Evolutionary conservation across 2,329 filamentous ascomycete genomes (phyloP), one percentile per base, ranked within the genome.

Genomic region (Thielaviopsis cerberus): DNA sequence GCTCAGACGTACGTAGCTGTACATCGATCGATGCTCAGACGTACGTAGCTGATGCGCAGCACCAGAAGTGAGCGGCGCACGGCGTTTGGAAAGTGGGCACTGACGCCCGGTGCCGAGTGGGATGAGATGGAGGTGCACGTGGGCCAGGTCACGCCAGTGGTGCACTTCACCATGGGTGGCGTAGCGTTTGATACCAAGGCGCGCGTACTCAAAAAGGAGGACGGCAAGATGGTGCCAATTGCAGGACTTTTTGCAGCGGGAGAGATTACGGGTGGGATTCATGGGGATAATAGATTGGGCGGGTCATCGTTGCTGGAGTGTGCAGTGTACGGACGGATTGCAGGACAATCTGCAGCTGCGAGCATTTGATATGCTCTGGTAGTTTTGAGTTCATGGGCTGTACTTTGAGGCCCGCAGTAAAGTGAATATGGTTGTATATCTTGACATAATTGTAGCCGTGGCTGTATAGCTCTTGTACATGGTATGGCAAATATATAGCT

Each of bases 121-220:
- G 67, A 71, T 0, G 76, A 81, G 0, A 72, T 76, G 3, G 72
- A 78, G 26, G 70, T 83, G 0, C 81, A 78, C 60, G 66, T 82
- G 0, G 81, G 80, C 0, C 72, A 66, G 1, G 78, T 84, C 1
- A 84, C 81, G 4, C 81, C 81, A 0, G 78, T 83, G 0, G 73
- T 79, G 1, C 81, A 84, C 64, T 84, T 83, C 63, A 83, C 81
- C 1, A 84, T 84, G 81, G 81, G 81, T 4, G 81, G 81, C 0
- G 80, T 76, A 0, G 70, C 76, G 1, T 79, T 83, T 62, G 76
- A 80, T 62, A 69, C 75, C 6, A 69, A 73, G 51, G 72, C 74
- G 0, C 73, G 76, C 61, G 74, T 83, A 0, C 63, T 84, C 13
- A 67, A 71, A 23, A 64, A 67, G 1, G 66, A 63, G 0, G 65